phyloP scores from a whole-genome alignment of 257 asterid genomes.

The Ajuga chamaepitys region DNA sequence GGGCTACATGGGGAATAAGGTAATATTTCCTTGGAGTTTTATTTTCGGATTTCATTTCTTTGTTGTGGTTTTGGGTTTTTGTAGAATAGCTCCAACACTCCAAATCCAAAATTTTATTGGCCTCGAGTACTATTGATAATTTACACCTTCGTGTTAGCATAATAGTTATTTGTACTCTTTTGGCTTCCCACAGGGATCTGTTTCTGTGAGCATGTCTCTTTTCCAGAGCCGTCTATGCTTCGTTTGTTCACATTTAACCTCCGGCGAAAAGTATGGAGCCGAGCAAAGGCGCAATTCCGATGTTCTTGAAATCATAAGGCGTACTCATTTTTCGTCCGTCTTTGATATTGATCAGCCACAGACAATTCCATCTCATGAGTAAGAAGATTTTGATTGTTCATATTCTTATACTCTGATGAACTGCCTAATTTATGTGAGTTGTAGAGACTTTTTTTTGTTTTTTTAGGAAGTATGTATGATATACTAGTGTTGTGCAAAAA shows the following conservation, averaged over 20 bases:
- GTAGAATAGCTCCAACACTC: not conserved
- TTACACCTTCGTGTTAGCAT: not conserved
- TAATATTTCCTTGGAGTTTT: conserved; percentile 15
- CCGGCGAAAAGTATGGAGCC: conserved; percentile 75
- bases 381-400: no score
- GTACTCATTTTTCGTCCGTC: conserved; percentile 70
- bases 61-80: not conserved
- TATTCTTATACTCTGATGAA: no score
- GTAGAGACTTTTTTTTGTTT: not conserved
- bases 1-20: conserved; percentile 99
- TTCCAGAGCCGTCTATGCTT: conserved; percentile 83
- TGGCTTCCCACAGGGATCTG: conserved; percentile 77
- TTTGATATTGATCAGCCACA: conserved; percentile 70
- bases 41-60: no score
- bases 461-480: not conserved
- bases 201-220: conserved; percentile 85
- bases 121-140: not conserved
- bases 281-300: conserved; percentile 76
- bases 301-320: conserved; percentile 67
- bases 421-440: not conserved
- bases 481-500: not conserved
- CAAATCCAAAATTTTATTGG: not conserved
- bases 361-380: conserved; percentile 93
- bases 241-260: conserved; percentile 87
- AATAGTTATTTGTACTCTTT: not conserved